Evolutionary conservation across 176 grass and related monocot genomes (phyloP).

Genomic region (Oryza australiensis): DNA sequence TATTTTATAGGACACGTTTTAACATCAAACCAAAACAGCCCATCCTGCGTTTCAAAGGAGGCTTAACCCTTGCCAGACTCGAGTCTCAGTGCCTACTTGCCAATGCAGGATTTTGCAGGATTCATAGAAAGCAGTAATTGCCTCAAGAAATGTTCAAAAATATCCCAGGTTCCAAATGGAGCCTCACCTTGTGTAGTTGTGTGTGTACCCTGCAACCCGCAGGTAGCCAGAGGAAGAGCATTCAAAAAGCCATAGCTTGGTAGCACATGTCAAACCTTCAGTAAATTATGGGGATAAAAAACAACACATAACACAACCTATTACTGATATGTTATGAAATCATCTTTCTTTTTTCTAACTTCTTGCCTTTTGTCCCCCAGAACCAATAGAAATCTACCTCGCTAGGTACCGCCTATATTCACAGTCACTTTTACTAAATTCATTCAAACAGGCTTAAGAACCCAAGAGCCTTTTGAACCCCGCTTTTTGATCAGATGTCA

Average conservation of each 20-base stretch:
- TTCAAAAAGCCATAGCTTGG: background rate
- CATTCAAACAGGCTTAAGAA: conserved; percentile 22
- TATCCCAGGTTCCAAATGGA: background rate
- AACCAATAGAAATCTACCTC: conserved; percentile 38
- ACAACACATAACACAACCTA: conserved; percentile 20
- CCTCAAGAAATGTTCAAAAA: background rate
- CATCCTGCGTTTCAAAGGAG: too few relatives aligned
- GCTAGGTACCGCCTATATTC: conserved; percentile 46
- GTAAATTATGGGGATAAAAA: conserved; percentile 18
- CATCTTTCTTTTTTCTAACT: background rate
- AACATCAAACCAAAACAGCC: too few relatives aligned
- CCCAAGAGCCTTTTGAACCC: conserved; percentile 71
- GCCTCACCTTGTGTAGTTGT: background rate
- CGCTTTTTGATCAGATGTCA: conserved; percentile 69
- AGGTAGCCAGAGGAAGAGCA: conserved; percentile 7
- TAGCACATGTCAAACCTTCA: background rate
- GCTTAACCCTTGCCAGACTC: background rate
- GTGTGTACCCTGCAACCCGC: background rate
- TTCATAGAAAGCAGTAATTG: background rate
- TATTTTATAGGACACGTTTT: too few relatives aligned
- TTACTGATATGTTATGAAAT: conserved; percentile 8
- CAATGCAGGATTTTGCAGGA: too few relatives aligned
- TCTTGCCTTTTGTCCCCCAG: conserved; percentile 24
- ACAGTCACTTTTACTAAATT: conserved; percentile 38
- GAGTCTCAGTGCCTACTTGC: too few relatives aligned